These are phyloP conservation scores for Trypanosoma boissoni DNA, from an alignment of 208 protist species.

Conservation along the genomic window DNA sequence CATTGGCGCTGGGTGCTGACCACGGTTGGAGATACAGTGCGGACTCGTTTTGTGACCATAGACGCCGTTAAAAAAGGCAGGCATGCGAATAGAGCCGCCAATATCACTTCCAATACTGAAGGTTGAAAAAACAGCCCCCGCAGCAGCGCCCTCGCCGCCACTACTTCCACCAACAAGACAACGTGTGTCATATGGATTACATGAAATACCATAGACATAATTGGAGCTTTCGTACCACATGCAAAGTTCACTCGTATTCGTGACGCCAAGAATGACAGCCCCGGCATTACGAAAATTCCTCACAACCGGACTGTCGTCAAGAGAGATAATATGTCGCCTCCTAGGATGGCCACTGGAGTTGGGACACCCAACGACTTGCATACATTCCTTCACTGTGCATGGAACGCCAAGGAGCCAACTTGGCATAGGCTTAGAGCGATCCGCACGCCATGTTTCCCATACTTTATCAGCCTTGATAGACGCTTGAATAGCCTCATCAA, in stretches of 20 bases:
- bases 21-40: conserved; percentile 79
- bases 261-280: conserved; percentile 89
- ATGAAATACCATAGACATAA: conserved; percentile 86
- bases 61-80: conserved; percentile 89
- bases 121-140: conserved; percentile 72
- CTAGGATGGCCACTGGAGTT: conserved; percentile 72
- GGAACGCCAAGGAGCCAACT: conserved; percentile 84
- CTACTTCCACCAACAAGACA: conserved; percentile 85
- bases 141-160: conserved; percentile 79
- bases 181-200: conserved; percentile 87
- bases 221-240: conserved; percentile 91
- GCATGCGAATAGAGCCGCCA: conserved; percentile 89
- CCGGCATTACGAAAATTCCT: conserved; percentile 84
- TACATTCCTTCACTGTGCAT: conserved; percentile 88
- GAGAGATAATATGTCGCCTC: conserved; percentile 42
- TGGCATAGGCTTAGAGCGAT: conserved; percentile 37
- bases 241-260: conserved; percentile 87
- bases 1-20: conserved; percentile 73
- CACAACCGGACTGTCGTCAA: conserved; percentile 70
- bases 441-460: conserved; percentile 59
- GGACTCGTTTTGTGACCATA: conserved; percentile 86
- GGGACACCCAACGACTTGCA: conserved; percentile 73
- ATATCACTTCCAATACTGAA: conserved; percentile 89
- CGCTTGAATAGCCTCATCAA: conserved; percentile 64
- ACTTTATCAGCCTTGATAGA: conserved; percentile 54